Evolutionary conservation across 1,139 yeast species (phyloP), one percentile per base, ranked within the genome.

Genomic region (Sugiyamaella pinicola): DNA sequence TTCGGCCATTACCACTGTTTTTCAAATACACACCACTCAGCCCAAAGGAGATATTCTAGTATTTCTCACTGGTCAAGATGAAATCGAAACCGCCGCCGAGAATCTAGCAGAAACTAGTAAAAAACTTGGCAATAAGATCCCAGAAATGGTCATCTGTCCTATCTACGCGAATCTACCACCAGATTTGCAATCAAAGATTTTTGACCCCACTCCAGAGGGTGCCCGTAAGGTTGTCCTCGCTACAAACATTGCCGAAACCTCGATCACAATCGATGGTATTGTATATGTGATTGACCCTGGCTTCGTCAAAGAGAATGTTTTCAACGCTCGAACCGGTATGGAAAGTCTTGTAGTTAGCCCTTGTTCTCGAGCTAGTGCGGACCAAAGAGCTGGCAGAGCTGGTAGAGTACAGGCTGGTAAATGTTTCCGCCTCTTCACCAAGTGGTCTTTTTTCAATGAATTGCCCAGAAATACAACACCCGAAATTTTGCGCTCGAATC

Each of bases 381-480:
- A 90, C 60, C 99, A 93, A 71, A 74, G 99, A 57, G 95, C 96
- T 1, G 99, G 99, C 53, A 81, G 99, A 71, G 99, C 98, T 0
- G 99, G 99, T 6, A 83, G 99, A 74, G 87, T 90, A 4, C 96
- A 96, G 0, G 96, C 98, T 0, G 99, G 99, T 0, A 90, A 89
- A 67, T 93, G 99, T 67, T 95, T 85, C 66, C 71, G 99, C 47
- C 72, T 95, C 21, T 93, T 80, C 66, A 91, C 99, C 0, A 90
- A 88, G 66, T 84, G 93, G 83, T 84, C 96, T 0, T 93, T 83
- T 64, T 75, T 79, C 59, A 79, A 88, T 63, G 97, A 90, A 62
- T 70, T 91, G 51, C 88, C 88, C 10, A 73, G 77, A 3, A 86
- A 85, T 66, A 89, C 96, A 1, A 81, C 85, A 0, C 98, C 99